Evolutionary conservation across 148 eudicot species (phyloP).

Genomic region (Nepenthes mirabilis): DNA sequence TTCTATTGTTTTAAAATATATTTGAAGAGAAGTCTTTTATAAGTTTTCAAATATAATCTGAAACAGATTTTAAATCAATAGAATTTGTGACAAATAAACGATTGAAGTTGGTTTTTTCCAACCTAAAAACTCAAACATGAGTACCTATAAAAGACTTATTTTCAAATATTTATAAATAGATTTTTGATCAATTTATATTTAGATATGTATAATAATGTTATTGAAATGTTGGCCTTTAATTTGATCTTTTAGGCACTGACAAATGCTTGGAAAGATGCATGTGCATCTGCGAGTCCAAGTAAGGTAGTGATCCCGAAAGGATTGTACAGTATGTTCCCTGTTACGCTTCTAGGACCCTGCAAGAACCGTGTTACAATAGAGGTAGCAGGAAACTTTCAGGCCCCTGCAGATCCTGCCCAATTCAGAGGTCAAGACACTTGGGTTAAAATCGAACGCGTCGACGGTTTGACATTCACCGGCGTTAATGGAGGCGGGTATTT

Average conservation of each 20-base stretch:
- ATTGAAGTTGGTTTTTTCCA: too few relatives aligned
- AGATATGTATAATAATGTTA: too few relatives aligned
- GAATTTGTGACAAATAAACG: too few relatives aligned
- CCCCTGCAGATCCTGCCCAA: constrained; percentile 20
- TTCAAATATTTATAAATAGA: too few relatives aligned
- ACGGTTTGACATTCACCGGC: constrained; percentile 27
- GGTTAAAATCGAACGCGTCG: constrained; percentile 24
- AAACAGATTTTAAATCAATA: too few relatives aligned
- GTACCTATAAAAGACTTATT: too few relatives aligned
- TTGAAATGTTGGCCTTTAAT: not conserved
- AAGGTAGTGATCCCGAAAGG: constrained; percentile 41
- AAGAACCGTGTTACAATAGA: constrained; percentile 26
- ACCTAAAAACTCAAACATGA: too few relatives aligned
- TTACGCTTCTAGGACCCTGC: constrained; percentile 46
- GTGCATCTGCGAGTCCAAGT: constrained; percentile 22
- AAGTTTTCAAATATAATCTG: too few relatives aligned
- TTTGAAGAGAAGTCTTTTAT: too few relatives aligned
- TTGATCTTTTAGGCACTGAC: constrained; percentile 17
- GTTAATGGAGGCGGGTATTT: constrained; percentile 22
- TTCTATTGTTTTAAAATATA: too few relatives aligned
- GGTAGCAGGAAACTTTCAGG: constrained; percentile 41
- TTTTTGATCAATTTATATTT: too few relatives aligned
- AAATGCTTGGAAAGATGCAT: constrained; percentile 48
- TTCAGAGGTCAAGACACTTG: constrained; percentile 22
- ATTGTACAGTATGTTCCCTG: constrained; percentile 8